Evolutionary conservation across 2,329 filamentous ascomycete genomes (phyloP).

Genomic region (Diaporthe longicolla): DNA sequence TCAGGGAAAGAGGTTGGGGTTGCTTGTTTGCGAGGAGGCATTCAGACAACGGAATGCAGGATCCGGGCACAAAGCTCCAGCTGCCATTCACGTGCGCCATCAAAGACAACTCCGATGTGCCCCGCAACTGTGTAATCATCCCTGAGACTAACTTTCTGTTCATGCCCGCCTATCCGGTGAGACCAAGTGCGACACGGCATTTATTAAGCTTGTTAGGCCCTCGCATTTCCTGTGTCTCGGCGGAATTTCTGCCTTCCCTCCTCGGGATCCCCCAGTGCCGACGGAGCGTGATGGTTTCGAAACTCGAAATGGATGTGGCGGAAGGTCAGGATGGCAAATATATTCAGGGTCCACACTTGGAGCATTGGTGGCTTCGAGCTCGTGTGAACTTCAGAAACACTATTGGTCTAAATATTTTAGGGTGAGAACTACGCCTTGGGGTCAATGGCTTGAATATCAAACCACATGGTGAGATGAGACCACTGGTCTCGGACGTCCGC

Average conservation of each 20-base stretch:
- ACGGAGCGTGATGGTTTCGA: background rate
- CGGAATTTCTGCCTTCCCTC: constrained; percentile 2
- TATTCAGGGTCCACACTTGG: background rate
- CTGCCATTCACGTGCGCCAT: constrained; percentile 21
- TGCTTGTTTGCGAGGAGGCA: background rate
- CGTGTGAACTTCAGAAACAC: background rate
- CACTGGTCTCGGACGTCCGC: constrained; percentile 24
- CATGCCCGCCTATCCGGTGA: constrained; percentile 15
- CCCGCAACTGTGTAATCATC: constrained; percentile 27
- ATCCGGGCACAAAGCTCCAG: constrained; percentile 11
- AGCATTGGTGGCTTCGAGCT: constrained; percentile 10
- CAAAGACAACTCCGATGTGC: constrained; percentile 25
- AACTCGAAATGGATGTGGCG: background rate
- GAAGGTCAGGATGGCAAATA: background rate
- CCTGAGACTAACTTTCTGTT: background rate
- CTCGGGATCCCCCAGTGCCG: background rate
- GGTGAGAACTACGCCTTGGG: background rate
- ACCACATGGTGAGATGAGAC: constrained; percentile 31
- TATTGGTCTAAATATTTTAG: background rate
- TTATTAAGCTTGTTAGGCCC: constrained; percentile 29
- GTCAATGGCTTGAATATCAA: background rate
- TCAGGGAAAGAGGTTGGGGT: background rate
- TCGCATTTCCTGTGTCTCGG: constrained; percentile 27
- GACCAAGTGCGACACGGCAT: constrained; percentile 26
- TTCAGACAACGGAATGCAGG: background rate